phyloP scores from a whole-genome alignment of 768 basidiomycete species.

The Terana coerulea region DNA sequence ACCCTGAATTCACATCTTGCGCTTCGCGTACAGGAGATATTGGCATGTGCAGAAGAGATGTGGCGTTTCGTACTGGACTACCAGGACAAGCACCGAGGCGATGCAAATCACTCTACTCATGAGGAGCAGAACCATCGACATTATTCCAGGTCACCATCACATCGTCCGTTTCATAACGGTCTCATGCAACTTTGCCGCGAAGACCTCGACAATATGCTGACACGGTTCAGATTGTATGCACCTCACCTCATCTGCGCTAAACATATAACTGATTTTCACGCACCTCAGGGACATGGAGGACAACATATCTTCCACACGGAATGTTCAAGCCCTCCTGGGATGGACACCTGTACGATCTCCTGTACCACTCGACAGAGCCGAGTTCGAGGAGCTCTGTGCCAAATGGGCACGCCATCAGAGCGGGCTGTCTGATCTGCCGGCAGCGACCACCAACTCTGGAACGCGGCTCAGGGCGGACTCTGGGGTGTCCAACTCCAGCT shows the following conservation, averaged over 20 bases:
- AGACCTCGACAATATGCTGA: conserved; percentile 58
- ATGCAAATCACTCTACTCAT: no score
- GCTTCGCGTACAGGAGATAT: conserved; percentile 56
- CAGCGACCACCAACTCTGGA: not conserved
- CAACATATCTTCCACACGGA: conserved; percentile 43
- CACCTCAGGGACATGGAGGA: conserved; percentile 60
- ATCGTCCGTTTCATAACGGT: conserved; percentile 16
- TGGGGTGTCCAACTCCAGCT: not conserved
- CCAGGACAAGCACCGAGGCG: conserved; percentile 22
- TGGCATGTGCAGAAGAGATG: conserved; percentile 72
- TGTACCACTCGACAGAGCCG: conserved; percentile 46
- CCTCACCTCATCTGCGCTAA: conserved; percentile 3
- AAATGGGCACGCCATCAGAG: conserved; percentile 51
- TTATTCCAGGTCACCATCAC: conserved; percentile 6
- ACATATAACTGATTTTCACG: not conserved
- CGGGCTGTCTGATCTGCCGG: conserved; percentile 12
- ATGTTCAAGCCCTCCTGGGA: conserved; percentile 44
- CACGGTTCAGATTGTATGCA: conserved; percentile 59
- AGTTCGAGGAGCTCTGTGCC: conserved; percentile 53
- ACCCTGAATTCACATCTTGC: conserved; percentile 63
- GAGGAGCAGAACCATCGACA: conserved; percentile 4
- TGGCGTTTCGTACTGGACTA: conserved; percentile 69
- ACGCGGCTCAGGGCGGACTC: not conserved
- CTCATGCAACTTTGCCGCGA: conserved; percentile 51
- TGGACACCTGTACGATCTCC: conserved; percentile 30